phyloP scores from a whole-genome alignment of 306 rosid species.

The Quercus glauca region DNA sequence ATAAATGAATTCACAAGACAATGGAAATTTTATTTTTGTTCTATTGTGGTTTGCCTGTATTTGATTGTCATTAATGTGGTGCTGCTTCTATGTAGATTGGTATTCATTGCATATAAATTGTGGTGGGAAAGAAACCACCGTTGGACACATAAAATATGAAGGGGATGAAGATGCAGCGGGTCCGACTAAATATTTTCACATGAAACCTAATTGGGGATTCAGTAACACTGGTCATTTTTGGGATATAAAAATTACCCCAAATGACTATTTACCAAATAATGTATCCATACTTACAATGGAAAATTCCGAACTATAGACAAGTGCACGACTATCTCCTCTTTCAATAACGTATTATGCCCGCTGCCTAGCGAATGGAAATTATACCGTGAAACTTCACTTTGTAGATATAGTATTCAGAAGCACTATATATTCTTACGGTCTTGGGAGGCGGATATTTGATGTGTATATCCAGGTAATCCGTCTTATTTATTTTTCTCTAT shows the following conservation, averaged over 20 bases:
- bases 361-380: slow-evolving; percentile 63
- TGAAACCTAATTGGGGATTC: slow-evolving; percentile 40
- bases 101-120: slow-evolving; percentile 47
- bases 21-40: too few relatives aligned
- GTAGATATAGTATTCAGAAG: slow-evolving; percentile 48
- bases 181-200: slow-evolving; percentile 30
- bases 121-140: slow-evolving; percentile 48
- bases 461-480: slow-evolving; percentile 52
- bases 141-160: slow-evolving; percentile 34
- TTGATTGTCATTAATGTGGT: background rate
- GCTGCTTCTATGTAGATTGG: background rate
- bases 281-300: slow-evolving; percentile 17
- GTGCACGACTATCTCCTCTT: slow-evolving; percentile 50
- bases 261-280: slow-evolving; percentile 25
- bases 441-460: slow-evolving; percentile 59
- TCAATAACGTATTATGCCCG: slow-evolving; percentile 51
- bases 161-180: slow-evolving; percentile 48
- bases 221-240: slow-evolving; percentile 58
- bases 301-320: slow-evolving; percentile 36
- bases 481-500: background rate
- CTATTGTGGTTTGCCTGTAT: too few relatives aligned
- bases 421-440: slow-evolving; percentile 41
- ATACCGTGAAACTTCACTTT: slow-evolving; percentile 51
- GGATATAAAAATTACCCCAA: slow-evolving; percentile 33
- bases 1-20: too few relatives aligned